phyloP scores from a whole-genome alignment of 2,329 filamentous ascomycete species.

The Colletotrichum paranaense region DNA sequence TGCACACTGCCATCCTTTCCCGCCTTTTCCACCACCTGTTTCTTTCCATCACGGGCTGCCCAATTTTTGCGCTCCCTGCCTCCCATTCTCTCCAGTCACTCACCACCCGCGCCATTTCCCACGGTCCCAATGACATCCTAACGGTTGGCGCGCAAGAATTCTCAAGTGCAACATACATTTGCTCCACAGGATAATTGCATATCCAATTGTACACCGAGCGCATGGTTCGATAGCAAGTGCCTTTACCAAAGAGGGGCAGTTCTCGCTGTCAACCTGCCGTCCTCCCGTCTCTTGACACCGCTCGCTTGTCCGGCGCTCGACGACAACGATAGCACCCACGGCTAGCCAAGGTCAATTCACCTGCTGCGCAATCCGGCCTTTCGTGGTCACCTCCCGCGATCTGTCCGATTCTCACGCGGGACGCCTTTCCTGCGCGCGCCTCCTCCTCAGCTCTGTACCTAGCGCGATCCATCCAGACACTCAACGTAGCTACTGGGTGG shows the following conservation, averaged over 20 bases:
- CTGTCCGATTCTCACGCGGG: neutral
- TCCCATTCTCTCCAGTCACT: neutral
- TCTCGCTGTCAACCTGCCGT: neutral
- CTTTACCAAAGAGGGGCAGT: conserved; percentile 24
- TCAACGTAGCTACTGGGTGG: neutral
- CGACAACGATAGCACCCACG: neutral
- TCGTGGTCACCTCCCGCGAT: neutral
- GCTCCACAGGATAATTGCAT: neutral
- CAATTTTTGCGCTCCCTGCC: neutral
- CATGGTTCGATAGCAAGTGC: conserved; percentile 12
- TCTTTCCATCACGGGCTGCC: conserved; percentile 18
- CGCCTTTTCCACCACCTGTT: conserved; percentile 16
- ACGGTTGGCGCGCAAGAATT: neutral
- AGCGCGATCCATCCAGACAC: neutral
- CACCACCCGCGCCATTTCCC: conserved; percentile 10
- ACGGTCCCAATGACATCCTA: neutral
- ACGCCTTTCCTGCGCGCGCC: neutral
- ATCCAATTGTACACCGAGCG: conserved; percentile 1
- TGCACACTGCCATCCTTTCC: conserved; percentile 20
- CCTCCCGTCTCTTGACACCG: neutral
- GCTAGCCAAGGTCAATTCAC: neutral
- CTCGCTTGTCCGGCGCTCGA: neutral
- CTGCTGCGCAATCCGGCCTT: conserved; percentile 2
- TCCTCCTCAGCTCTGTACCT: neutral
- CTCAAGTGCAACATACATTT: neutral